Base-by-base conservation (phyloP, 2,329 filamentous ascomycete genomes). In the Zymoseptoria brevis region DNA sequence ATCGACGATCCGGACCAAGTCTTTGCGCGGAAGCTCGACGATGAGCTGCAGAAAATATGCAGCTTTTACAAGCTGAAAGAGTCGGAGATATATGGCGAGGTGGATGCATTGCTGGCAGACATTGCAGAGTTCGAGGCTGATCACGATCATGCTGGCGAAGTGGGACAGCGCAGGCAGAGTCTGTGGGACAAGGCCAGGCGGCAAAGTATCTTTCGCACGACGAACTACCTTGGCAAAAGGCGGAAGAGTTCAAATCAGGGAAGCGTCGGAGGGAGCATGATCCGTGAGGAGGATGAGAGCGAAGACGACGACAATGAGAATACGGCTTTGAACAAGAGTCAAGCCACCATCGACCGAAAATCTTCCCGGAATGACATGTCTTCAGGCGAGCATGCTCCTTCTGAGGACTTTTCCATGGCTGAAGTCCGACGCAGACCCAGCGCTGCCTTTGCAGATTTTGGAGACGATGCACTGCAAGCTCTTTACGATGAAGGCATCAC, bases 61-160 rank as follows among this genome's bases (percentile, higher is more conserved):
- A 88, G 87, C 0, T 99, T 99, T 74, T 97, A 94, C 75, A 82
- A 86, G 62, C 77, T 90, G 62, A 99, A 99, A 75, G 92, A 99
- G 75, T 80, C 84, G 22, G 93, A 97, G 73, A 85, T 99, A 13
- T 85, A 88, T 61, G 85, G 87, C 56, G 93, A 96, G 72, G 84
- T 93, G 8, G 84, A 87, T 53, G 82, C 87, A 41, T 77, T 97
- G n/a, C 75, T 93, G 57, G 80, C 80, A 54, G 93, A 97, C 69
- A 83, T 90, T 50, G 83, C 84, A 57, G 77, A 78, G 6, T 90
- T 87, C 67, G 81, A 92, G 61, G 80, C 82, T 16, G 84, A 86
- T 57, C 70, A 72, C 57, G 67, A 60, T 8, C 60, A 50, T 48
- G 64, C 59, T 16, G 68, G 68, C 22, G 67, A 69, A 54, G 67